Evolutionary conservation across 192 early-diverging fungal genomes (phyloP).

Genomic region (Umbelopsis sp.): DNA sequence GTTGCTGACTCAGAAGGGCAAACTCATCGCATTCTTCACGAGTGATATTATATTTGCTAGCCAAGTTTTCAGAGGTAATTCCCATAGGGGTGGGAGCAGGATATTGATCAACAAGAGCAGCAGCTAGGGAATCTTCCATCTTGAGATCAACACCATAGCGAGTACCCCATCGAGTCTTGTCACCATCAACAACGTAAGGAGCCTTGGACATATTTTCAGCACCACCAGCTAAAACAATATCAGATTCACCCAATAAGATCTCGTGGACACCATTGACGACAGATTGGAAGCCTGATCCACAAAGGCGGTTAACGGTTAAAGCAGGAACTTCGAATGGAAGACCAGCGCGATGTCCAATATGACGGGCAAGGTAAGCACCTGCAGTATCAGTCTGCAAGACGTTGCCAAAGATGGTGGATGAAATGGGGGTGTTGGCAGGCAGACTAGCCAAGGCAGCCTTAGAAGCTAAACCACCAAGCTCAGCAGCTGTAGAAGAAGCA

Average conservation of each 20-base stretch:
- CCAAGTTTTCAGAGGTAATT: slow-evolving; percentile 94
- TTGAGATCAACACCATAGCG: slow-evolving; percentile 87
- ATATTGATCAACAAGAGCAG: slow-evolving; percentile 83
- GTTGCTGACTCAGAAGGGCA: slow-evolving; percentile 82
- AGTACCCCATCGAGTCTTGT: slow-evolving; percentile 73
- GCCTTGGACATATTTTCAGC: slow-evolving; percentile 94
- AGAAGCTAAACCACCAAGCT: slow-evolving; percentile 91
- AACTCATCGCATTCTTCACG: slow-evolving; percentile 84
- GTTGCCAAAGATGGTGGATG: slow-evolving; percentile 96
- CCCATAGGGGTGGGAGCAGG: slow-evolving; percentile 84
- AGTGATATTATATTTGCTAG: slow-evolving; percentile 78
- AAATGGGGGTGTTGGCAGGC: slow-evolving; percentile 68
- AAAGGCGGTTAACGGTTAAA: slow-evolving; percentile 93
- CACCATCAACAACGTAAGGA: slow-evolving; percentile 80
- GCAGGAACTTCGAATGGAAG: slow-evolving; percentile 86
- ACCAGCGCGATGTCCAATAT: slow-evolving; percentile 88
- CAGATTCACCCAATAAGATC: slow-evolving; percentile 79
- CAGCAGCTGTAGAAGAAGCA: slow-evolving; percentile 50
- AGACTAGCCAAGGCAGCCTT: slow-evolving; percentile 81
- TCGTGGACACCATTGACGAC: slow-evolving; percentile 95
- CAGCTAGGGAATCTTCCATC: slow-evolving; percentile 88
- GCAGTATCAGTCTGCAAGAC: slow-evolving; percentile 83
- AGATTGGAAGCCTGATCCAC: slow-evolving; percentile 94
- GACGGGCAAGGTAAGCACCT: slow-evolving; percentile 90
- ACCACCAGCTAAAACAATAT: slow-evolving; percentile 88